Evolutionary conservation across 441 rosid genomes (phyloP).

Genomic region (Theobroma grandiflorum): DNA sequence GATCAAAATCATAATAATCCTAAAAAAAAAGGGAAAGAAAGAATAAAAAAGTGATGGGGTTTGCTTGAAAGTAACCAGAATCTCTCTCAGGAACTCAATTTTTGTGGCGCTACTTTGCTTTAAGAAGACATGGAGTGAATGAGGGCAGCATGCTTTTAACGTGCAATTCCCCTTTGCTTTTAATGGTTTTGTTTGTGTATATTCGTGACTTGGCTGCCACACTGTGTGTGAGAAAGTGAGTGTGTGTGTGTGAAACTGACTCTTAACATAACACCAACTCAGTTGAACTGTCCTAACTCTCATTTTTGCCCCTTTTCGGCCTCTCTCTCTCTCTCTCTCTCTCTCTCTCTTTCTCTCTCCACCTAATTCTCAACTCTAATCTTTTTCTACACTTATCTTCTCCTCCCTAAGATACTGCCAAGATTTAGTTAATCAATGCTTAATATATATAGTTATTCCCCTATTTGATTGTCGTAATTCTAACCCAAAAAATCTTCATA

Average conservation of each 20-base stretch:
- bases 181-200: slow-evolving; percentile 1
- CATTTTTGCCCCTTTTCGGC: not conserved
- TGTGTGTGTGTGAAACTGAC: slow-evolving; percentile 18
- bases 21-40: not conserved
- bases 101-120: slow-evolving; percentile 37
- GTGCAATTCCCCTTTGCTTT: slow-evolving; percentile 41
- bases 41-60: not conserved
- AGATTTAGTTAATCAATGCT: not conserved
- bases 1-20: not conserved
- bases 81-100: slow-evolving; percentile 21
- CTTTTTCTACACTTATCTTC: slow-evolving; percentile 25
- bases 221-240: slow-evolving; percentile 6
- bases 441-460: not conserved
- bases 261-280: slow-evolving; percentile 37
- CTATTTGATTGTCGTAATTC: not conserved
- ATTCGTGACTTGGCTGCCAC: slow-evolving; percentile 23
- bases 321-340: not conserved
- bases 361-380: slow-evolving; percentile 31
- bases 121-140: slow-evolving; percentile 43
- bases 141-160: slow-evolving; percentile 45
- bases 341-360: not conserved
- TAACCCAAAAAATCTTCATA: not conserved
- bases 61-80: slow-evolving; percentile 41
- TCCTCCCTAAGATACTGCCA: slow-evolving; percentile 15
- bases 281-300: not conserved